phyloP scores from a whole-genome alignment of 805 yeast species.

The Grigorovia transvaalensis region DNA sequence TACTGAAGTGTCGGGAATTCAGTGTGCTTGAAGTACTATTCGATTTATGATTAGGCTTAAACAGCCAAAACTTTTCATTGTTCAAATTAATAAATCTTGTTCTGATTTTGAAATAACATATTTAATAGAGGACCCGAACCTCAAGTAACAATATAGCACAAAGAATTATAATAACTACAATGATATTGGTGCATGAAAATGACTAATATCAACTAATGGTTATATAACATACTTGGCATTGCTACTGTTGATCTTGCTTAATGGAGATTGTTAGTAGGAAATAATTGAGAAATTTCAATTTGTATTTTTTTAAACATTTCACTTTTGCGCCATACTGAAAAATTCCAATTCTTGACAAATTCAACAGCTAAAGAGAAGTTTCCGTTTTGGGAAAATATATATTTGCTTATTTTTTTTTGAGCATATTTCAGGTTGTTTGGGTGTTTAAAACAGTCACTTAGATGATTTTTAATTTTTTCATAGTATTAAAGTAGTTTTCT shows the following conservation, averaged over 20 bases:
- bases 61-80: not conserved
- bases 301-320: not conserved
- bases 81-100: not conserved
- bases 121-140: constrained; percentile 64
- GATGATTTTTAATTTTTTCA: not conserved
- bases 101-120: not conserved
- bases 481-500: not conserved
- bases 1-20: constrained; percentile 84
- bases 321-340: not conserved
- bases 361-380: not conserved
- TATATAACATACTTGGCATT: constrained; percentile 53
- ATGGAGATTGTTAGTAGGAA: not conserved
- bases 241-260: constrained; percentile 21
- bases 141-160: constrained; percentile 23
- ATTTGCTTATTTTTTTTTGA: constrained; percentile 8
- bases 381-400: not conserved
- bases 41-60: not conserved
- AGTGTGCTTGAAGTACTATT: constrained; percentile 35
- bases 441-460: not conserved
- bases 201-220: not conserved
- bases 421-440: constrained; percentile 1
- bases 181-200: not conserved
- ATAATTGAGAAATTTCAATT: not conserved
- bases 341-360: not conserved
- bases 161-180: not conserved